phyloP scores from a whole-genome alignment of 2,329 filamentous ascomycete species.

The Dothideomycetes sp. region DNA sequence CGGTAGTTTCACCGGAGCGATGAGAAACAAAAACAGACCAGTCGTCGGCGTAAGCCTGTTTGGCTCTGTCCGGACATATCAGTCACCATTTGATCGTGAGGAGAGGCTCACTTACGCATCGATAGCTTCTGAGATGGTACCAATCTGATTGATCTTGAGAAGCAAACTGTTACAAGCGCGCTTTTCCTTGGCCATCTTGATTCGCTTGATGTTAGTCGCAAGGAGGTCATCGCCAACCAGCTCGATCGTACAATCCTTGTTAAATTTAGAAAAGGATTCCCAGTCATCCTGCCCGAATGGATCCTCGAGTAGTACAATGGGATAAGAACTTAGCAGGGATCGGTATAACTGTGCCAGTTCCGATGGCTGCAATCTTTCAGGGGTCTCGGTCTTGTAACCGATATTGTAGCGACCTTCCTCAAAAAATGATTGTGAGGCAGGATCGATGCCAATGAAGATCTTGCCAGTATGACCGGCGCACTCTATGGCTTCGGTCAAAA shows the following conservation, averaged over 20 bases:
- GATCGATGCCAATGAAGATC: slow-evolving; percentile 30
- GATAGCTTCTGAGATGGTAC: slow-evolving; percentile 30
- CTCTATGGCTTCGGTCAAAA: slow-evolving; percentile 14
- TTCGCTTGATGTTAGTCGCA: slow-evolving; percentile 26
- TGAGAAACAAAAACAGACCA: slow-evolving; percentile 35
- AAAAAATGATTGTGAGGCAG: slow-evolving; percentile 30
- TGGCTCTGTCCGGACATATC: slow-evolving; percentile 14
- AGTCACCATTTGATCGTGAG: slow-evolving; percentile 2
- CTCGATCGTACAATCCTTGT: slow-evolving; percentile 22
- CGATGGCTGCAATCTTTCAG: slow-evolving; percentile 13
- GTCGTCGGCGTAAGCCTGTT: slow-evolving; percentile 21
- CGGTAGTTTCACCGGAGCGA: slow-evolving; percentile 31
- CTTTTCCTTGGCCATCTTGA: slow-evolving; percentile 25
- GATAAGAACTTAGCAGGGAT: slow-evolving; percentile 23
- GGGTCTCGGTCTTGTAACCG: slow-evolving; percentile 24
- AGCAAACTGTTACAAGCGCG: slow-evolving; percentile 30
- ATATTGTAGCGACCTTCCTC: slow-evolving; percentile 24
- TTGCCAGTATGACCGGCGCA: slow-evolving; percentile 16
- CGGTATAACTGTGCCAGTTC: slow-evolving; percentile 23
- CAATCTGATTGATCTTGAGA: slow-evolving; percentile 34
- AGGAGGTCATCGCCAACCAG: slow-evolving; percentile 32
- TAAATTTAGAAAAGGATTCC: slow-evolving; percentile 25
- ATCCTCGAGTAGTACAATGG: slow-evolving; percentile 29
- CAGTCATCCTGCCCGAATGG: slow-evolving; percentile 32
- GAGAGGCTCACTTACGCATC: slow-evolving; percentile 22